These are phyloP conservation scores for Colletotrichum viniferum DNA, from an alignment of 2,329 filamentous ascomycete genomes.

Conservation along the genomic window DNA sequence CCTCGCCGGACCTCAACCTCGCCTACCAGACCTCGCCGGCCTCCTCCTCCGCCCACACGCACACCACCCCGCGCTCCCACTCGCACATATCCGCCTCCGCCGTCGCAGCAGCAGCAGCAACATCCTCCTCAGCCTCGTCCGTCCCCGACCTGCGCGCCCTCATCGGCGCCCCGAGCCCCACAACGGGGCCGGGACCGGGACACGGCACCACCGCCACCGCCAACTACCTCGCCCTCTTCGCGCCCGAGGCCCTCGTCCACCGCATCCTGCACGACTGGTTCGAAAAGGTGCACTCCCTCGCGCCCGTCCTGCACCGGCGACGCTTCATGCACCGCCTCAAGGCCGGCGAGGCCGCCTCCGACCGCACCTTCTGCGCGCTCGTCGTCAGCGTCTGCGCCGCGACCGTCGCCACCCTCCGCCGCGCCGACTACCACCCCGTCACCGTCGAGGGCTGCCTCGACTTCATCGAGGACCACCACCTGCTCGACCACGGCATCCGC, in stretches of 20 bases:
- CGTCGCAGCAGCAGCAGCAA: not conserved
- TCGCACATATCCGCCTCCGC: not conserved
- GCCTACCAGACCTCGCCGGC: slow-evolving; percentile 2
- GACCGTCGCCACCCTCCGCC: slow-evolving; percentile 34
- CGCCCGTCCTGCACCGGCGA: slow-evolving; percentile 35
- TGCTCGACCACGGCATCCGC: slow-evolving; percentile 24
- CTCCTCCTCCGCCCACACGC: not conserved
- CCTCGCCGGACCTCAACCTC: not conserved
- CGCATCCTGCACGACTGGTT: slow-evolving; percentile 38
- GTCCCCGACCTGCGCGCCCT: slow-evolving; percentile 9
- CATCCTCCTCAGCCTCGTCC: not conserved
- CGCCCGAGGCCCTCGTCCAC: slow-evolving; percentile 8
- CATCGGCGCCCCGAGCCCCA: slow-evolving; percentile 6
- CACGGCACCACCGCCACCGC: not conserved
- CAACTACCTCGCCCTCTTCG: slow-evolving; percentile 12
- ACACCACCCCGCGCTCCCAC: not conserved
- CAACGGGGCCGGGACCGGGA: not conserved
- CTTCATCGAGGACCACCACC: slow-evolving; percentile 30
- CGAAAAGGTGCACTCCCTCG: slow-evolving; percentile 37
- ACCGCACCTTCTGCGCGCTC: slow-evolving; percentile 35
- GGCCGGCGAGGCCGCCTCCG: slow-evolving; percentile 26
- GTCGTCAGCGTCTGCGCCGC: slow-evolving; percentile 39
- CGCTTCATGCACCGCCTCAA: slow-evolving; percentile 32
- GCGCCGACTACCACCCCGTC: slow-evolving; percentile 28
- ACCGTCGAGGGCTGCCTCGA: slow-evolving; percentile 32